phyloP scores from a whole-genome alignment of 495 filamentous ascomycete genomes.

The Penicillium roqueforti region DNA sequence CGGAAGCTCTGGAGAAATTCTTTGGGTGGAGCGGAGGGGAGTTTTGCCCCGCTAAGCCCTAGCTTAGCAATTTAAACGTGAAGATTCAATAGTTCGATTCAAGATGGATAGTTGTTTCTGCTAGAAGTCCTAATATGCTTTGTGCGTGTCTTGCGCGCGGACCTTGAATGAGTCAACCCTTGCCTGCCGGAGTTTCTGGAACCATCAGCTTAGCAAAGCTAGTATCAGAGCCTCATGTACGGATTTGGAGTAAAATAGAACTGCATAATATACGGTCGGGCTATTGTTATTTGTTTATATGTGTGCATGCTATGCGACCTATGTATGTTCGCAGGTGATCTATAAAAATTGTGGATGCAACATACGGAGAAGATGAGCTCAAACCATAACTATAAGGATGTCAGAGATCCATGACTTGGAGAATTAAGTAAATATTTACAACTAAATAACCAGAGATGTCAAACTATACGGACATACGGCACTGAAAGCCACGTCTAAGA shows the following conservation, averaged over 20 bases:
- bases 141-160: constrained; percentile 8
- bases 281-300: not conserved
- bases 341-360: no score
- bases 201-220: not conserved
- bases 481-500: not conserved
- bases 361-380: no score
- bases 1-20: constrained; percentile 38
- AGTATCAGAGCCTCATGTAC: not conserved
- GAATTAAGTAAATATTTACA: no score
- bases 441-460: no score
- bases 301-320: not conserved
- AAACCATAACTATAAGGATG: not conserved
- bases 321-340: no score
- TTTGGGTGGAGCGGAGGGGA: constrained; percentile 32
- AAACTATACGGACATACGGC: not conserved
- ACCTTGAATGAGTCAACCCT: constrained; percentile 7
- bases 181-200: not conserved
- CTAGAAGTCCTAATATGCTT: no score
- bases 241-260: not conserved
- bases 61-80: constrained; percentile 12
- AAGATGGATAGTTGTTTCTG: not conserved
- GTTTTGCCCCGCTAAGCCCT: constrained; percentile 31
- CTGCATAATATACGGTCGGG: no score
- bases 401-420: not conserved
- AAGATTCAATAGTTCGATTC: not conserved